Evolutionary conservation across 2,329 filamentous ascomycete genomes (phyloP).

Genomic region (Westerdykella aurantiaca): DNA sequence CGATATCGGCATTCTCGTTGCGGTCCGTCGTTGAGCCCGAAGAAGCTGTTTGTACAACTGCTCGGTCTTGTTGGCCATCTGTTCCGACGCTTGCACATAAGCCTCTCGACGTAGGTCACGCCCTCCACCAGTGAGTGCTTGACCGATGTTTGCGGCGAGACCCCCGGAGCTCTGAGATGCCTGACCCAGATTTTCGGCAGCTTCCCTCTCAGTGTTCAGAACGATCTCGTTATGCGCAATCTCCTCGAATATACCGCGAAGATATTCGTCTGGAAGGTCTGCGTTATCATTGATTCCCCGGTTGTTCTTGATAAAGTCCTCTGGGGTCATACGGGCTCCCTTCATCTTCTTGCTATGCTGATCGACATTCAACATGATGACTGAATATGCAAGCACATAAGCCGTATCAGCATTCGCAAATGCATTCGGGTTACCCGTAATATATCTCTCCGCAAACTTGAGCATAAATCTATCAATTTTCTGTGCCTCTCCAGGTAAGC

Average conservation of each 20-base stretch:
- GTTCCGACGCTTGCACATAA: slow-evolving; percentile 89
- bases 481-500: slow-evolving; percentile 89
- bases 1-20: slow-evolving; percentile 60
- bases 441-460: slow-evolving; percentile 95
- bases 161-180: slow-evolving; percentile 54
- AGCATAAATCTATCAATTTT: slow-evolving; percentile 99
- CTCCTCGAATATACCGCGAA: slow-evolving; percentile 84
- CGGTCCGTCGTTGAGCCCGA: slow-evolving; percentile 77
- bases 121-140: slow-evolving; percentile 86
- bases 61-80: slow-evolving; percentile 75
- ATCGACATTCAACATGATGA: slow-evolving; percentile 95
- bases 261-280: slow-evolving; percentile 87
- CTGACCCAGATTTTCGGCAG: slow-evolving; percentile 72
- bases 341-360: slow-evolving; percentile 85
- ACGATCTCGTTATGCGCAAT: slow-evolving; percentile 91
- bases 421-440: slow-evolving; percentile 89
- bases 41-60: slow-evolving; percentile 93
- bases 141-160: slow-evolving; percentile 75
- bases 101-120: slow-evolving; percentile 88
- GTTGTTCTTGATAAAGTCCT: slow-evolving; percentile 99
- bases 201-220: slow-evolving; percentile 82
- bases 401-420: slow-evolving; percentile 98
- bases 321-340: slow-evolving; percentile 78
- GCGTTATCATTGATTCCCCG: slow-evolving; percentile 95
- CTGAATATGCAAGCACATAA: slow-evolving; percentile 92